A percentile compares a stretch with the other conserved stretches of the same genome.
phyloP scores from a whole-genome alignment of 2,329 filamentous ascomycete genomes.

The Xylaria sp. region DNA sequence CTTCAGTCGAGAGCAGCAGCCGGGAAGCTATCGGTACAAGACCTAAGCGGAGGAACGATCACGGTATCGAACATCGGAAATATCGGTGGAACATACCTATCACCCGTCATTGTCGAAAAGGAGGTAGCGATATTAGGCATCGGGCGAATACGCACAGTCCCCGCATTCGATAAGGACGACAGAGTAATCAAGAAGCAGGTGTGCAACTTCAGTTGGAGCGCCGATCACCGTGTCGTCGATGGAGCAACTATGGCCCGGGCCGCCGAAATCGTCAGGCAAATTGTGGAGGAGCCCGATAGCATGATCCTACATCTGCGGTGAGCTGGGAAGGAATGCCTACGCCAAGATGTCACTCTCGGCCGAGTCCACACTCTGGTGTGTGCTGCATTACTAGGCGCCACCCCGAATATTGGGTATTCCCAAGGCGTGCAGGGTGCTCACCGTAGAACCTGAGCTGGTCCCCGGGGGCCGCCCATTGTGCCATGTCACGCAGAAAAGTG shows the following conservation, averaged over 20 bases:
- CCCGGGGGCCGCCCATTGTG: constrained; percentile 8
- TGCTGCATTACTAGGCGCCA: neutral
- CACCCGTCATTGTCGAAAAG: constrained; percentile 88
- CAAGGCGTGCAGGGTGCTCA: constrained; percentile 30
- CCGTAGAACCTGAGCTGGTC: constrained; percentile 13
- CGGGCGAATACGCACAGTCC: constrained; percentile 81
- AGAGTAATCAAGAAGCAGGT: constrained; percentile 79
- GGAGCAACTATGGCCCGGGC: constrained; percentile 94
- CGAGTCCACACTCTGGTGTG: constrained; percentile 16
- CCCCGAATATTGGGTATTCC: constrained; percentile 10
- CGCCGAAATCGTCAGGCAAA: constrained; percentile 79
- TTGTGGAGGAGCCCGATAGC: constrained; percentile 84
- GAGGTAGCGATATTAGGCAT: constrained; percentile 94
- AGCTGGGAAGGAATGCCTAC: constrained; percentile 37
- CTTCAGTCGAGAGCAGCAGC: constrained; percentile 77
- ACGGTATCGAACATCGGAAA: constrained; percentile 97
- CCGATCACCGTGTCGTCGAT: constrained; percentile 93
- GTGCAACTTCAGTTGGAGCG: constrained; percentile 94
- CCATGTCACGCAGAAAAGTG: constrained; percentile 30
- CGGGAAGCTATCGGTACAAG: constrained; percentile 79
- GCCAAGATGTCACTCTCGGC: constrained; percentile 11
- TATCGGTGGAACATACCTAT: constrained; percentile 91
- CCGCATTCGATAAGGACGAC: constrained; percentile 75
- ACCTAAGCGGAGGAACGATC: constrained; percentile 89
- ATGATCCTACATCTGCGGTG: constrained; percentile 88